These are phyloP conservation scores for Colletotrichum viniferum DNA, from an alignment of 2,329 filamentous ascomycete genomes.

Conservation along the genomic window DNA sequence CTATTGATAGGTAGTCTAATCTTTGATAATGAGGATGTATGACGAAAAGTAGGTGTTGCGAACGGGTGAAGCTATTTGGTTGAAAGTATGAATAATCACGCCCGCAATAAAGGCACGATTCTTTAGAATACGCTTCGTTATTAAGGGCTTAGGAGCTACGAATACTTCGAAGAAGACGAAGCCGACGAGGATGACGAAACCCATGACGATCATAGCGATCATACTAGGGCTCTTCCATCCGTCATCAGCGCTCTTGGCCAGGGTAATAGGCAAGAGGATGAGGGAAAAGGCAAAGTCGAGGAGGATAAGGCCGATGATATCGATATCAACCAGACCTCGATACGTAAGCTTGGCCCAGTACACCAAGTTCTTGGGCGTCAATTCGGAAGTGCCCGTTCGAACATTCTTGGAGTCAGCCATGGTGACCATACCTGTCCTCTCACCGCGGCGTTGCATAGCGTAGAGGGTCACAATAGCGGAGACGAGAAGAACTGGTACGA, in stretches of 20 bases:
- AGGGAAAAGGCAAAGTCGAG: conserved; percentile 61
- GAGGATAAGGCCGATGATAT: conserved; percentile 60
- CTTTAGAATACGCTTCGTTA: conserved; percentile 33
- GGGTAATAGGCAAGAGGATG: conserved; percentile 67
- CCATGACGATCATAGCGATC: conserved; percentile 28
- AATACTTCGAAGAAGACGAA: conserved; percentile 39
- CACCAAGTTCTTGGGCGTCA: neutral
- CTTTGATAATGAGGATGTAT: conserved; percentile 43
- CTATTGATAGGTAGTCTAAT: conserved; percentile 46
- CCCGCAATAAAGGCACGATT: conserved; percentile 35
- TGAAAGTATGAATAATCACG: conserved; percentile 34
- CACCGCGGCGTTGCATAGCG: conserved; percentile 63
- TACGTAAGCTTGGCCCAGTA: conserved; percentile 27
- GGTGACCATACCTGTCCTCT: conserved; percentile 51
- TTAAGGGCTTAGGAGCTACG: conserved; percentile 35
- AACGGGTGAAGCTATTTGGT: conserved; percentile 36
- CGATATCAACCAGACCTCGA: conserved; percentile 60
- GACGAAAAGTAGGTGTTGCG: conserved; percentile 41
- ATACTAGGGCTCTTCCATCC: conserved; percentile 37
- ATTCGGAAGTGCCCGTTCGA: conserved; percentile 33
- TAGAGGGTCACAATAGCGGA: conserved; percentile 61
- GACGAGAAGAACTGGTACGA: conserved; percentile 59
- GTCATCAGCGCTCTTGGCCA: conserved; percentile 40
- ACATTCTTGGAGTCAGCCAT: conserved; percentile 37
- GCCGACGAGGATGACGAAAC: conserved; percentile 29